Conservation (phyloP, 148 eudicot species). For the Rhododendron simsii region DNA sequence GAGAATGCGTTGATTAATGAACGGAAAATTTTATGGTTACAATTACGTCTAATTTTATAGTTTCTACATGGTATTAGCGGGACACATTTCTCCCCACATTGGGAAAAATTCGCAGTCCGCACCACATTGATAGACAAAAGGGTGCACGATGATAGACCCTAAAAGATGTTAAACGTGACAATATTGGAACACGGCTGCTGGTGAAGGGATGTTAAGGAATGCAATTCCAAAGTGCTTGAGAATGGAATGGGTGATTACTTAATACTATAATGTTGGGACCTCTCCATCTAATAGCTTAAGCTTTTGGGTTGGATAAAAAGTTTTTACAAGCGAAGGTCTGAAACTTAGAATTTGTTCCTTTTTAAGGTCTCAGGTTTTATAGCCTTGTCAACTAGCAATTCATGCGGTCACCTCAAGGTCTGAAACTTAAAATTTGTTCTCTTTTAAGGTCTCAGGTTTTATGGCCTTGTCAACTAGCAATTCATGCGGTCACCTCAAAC, state of each 20-base stretch:
- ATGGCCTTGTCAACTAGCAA: too few relatives aligned
- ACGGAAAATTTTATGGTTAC: not conserved
- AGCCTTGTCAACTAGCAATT: not conserved
- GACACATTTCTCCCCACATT: not conserved
- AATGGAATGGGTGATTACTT: not conserved
- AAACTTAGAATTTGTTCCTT: not conserved
- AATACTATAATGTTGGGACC: not conserved
- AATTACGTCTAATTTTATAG: not conserved
- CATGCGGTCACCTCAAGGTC: not conserved
- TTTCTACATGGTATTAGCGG: not conserved
- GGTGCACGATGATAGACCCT: not conserved
- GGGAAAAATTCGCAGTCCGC: not conserved
- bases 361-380: not conserved
- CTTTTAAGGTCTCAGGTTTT: too few relatives aligned
- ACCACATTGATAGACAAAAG: not conserved
- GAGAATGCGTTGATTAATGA: not conserved
- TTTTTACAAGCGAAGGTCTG: not conserved
- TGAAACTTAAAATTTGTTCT: too few relatives aligned
- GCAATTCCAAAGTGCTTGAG: not conserved
- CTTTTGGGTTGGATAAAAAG: not conserved
- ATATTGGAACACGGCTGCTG: too few relatives aligned
- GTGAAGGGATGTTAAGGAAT: not conserved
- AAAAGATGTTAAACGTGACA: not conserved
- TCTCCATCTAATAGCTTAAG: not conserved
- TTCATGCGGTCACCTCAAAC: not conserved